phyloP scores from a whole-genome alignment of 1,284 basidiomycete genomes.

The Lentinus polychrous region DNA sequence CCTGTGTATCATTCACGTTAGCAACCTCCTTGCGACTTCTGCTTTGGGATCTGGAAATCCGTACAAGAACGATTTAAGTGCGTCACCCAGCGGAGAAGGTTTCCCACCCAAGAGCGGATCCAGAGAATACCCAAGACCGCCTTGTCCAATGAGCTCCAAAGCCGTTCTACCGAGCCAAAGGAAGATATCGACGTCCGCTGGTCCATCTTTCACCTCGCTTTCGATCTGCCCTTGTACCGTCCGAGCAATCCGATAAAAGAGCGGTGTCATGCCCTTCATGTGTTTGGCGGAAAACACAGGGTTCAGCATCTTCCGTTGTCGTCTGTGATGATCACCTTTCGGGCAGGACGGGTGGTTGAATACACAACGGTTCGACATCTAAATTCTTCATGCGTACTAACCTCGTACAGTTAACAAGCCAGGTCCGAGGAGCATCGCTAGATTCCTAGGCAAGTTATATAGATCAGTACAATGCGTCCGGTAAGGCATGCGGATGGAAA shows the following conservation, averaged over 20 bases:
- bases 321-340: slow-evolving; percentile 25
- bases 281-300: slow-evolving; percentile 26
- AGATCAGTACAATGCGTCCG: no score
- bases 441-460: no score
- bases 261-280: slow-evolving; percentile 26
- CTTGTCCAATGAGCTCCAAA: slow-evolving; percentile 3
- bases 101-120: not conserved
- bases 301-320: slow-evolving; percentile 27
- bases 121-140: slow-evolving; percentile 2
- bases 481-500: no score
- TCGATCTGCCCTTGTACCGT: not conserved
- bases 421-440: no score
- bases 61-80: slow-evolving; percentile 2
- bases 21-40: not conserved
- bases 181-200: not conserved
- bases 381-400: no score
- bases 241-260: slow-evolving; percentile 25
- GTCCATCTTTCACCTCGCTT: not conserved
- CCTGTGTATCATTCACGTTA: not conserved
- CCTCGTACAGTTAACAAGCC: no score
- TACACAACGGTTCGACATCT: no score
- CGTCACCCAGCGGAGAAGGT: not conserved
- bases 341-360: no score
- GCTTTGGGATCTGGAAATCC: not conserved
- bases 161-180: slow-evolving; percentile 1